Evolutionary conservation across 148 eudicot species (phyloP).

Genomic region (Persicaria maculosa): DNA sequence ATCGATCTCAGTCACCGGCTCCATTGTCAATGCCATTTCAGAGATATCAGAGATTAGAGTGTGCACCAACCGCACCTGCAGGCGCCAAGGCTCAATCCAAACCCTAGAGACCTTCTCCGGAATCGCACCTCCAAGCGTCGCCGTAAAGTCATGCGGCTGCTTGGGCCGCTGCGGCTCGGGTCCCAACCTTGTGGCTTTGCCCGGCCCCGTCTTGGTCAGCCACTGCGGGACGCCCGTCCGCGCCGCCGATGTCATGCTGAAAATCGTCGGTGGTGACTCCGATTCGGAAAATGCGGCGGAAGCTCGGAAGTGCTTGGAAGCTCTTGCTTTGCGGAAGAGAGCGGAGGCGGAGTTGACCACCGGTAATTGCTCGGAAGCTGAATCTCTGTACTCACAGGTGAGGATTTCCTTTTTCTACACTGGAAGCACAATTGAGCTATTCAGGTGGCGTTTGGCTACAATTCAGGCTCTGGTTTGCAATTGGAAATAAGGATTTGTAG

Average conservation of each 20-base stretch:
- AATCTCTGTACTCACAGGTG: conserved; percentile 54
- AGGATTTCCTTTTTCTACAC: background rate
- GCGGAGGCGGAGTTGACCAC: conserved; percentile 41
- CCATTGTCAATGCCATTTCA: conserved; percentile 2
- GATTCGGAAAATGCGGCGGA: conserved; percentile 1
- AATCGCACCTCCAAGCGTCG: conserved; percentile 48
- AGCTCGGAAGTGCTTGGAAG: conserved; percentile 44
- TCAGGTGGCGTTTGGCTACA: too few species aligned
- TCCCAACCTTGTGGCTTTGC: conserved; percentile 67
- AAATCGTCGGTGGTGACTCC: conserved; percentile 27
- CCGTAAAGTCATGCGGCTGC: conserved; percentile 63
- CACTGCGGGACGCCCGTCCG: conserved; percentile 64
- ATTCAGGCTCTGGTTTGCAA: too few species aligned
- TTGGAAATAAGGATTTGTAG: background rate
- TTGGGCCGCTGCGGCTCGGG: conserved; percentile 71
- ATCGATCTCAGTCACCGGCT: background rate
- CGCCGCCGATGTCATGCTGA: conserved; percentile 35
- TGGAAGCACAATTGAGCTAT: too few species aligned
- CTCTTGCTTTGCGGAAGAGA: conserved; percentile 68
- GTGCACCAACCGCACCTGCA: conserved; percentile 52
- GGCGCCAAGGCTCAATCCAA: conserved; percentile 53
- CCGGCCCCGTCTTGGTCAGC: conserved; percentile 27
- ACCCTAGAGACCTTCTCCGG: conserved; percentile 48
- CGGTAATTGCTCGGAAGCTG: conserved; percentile 36
- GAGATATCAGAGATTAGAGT: conserved; percentile 49